These are phyloP conservation scores for Cyberlindnera mycetangii DNA, from an alignment of 805 yeast species.

Conservation along the genomic window DNA sequence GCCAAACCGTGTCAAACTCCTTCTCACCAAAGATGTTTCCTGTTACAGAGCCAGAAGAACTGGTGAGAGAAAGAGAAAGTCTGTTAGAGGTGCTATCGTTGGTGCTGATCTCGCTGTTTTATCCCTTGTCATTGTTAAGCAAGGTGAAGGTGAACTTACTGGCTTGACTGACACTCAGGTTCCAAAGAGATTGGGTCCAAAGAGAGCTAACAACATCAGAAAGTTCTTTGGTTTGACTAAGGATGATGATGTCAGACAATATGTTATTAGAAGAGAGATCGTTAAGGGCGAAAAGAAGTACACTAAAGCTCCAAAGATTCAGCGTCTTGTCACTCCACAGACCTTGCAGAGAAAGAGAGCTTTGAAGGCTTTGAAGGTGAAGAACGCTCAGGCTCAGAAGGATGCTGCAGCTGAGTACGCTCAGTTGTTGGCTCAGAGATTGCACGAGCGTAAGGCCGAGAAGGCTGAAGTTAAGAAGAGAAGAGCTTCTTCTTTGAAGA, in stretches of 20 bases:
- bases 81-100: constrained; percentile 99
- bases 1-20: constrained; percentile 98
- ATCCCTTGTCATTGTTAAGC: constrained; percentile 91
- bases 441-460: constrained; percentile 97
- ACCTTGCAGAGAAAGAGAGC: constrained; percentile 99
- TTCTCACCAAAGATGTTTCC: constrained; percentile 90
- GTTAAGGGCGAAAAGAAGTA: constrained; percentile 97
- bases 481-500: constrained; percentile 98
- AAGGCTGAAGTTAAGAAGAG: constrained; percentile 98
- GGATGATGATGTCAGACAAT: constrained; percentile 64
- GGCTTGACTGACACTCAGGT: constrained; percentile 93
- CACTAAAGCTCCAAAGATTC: constrained; percentile 99
- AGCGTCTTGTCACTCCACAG: constrained; percentile 99
- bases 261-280: constrained; percentile 97
- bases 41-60: constrained; percentile 99
- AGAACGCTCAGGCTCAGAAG: constrained; percentile 98
- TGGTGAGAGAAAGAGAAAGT: constrained; percentile 99
- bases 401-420: constrained; percentile 99
- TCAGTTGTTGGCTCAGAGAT: constrained; percentile 96
- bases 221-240: constrained; percentile 97
- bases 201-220: constrained; percentile 99
- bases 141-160: constrained; percentile 93
- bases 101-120: constrained; percentile 95
- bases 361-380: constrained; percentile 87
- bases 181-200: constrained; percentile 99